A percentile compares a stretch with the other conserved stretches of the same genome.
Conservation (phyloP, 2,329 filamentous ascomycete species). For the Gremmenia infestans region DNA sequence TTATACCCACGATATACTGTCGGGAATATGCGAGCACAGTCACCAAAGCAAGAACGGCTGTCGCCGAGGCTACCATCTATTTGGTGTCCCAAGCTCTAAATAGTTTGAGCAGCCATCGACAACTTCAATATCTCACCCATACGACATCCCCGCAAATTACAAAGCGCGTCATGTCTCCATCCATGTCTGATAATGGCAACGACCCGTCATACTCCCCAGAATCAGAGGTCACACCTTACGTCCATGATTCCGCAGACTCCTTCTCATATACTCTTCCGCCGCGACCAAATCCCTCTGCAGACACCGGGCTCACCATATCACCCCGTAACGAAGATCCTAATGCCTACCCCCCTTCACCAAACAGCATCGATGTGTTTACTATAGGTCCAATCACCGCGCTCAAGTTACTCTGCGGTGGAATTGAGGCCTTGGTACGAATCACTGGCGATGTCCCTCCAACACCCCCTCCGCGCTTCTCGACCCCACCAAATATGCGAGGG, state of each 20-base stretch:
- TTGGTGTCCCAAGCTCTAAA: conserved; percentile 5
- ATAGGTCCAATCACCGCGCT: conserved; percentile 71
- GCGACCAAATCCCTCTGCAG: conserved; percentile 28
- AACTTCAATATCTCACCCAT: neutral
- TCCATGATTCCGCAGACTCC: conserved; percentile 29
- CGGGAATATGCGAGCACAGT: conserved; percentile 27
- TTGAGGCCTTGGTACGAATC: conserved; percentile 66
- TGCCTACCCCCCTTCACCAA: conserved; percentile 30
- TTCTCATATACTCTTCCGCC: conserved; percentile 27
- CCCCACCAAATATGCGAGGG: conserved; percentile 59
- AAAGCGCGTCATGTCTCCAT: conserved; percentile 15
- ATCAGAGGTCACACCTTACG: conserved; percentile 13
- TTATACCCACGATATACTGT: conserved; percentile 7
- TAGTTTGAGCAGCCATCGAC: neutral
- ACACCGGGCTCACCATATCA: conserved; percentile 25
- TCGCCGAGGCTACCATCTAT: conserved; percentile 15
- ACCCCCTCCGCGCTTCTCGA: conserved; percentile 60
- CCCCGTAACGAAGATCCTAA: conserved; percentile 21
- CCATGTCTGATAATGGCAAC: conserved; percentile 1
- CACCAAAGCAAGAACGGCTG: conserved; percentile 15
- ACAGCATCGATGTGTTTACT: conserved; percentile 63
- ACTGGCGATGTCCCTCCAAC: conserved; percentile 78
- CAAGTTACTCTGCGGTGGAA: conserved; percentile 67
- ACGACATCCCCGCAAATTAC: neutral
- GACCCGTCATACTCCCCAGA: conserved; percentile 5